A percentile compares a stretch with the other conserved stretches of the same genome.
Evolutionary conservation across 2,329 filamentous ascomycete species (phyloP).

Genomic region (Neofusicoccum ribis): DNA sequence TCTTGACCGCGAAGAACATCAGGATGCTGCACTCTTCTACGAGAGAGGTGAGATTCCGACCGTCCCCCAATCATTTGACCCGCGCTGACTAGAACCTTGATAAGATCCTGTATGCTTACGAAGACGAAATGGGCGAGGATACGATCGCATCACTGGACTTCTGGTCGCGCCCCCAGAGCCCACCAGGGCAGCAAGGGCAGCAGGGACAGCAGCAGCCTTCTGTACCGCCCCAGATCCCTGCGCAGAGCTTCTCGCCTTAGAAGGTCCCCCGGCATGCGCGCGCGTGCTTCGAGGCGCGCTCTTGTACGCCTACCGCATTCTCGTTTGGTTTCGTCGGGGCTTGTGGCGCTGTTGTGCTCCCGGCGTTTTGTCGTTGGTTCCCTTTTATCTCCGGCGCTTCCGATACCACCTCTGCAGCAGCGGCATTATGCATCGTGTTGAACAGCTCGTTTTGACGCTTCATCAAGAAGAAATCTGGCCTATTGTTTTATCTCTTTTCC

Average conservation of each 20-base stretch:
- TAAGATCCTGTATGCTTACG: constrained; percentile 95
- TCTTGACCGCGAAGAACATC: constrained; percentile 94
- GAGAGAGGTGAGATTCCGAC: constrained; percentile 71
- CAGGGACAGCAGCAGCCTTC: constrained; percentile 14
- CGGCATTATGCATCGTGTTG: constrained; percentile 18
- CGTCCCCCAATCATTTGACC: background rate
- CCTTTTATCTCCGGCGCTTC: constrained; percentile 16
- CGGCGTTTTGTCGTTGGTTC: constrained; percentile 12
- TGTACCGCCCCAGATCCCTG: constrained; percentile 16
- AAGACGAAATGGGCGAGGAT: constrained; percentile 92
- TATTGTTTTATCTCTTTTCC: constrained; percentile 4
- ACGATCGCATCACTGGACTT: constrained; percentile 95
- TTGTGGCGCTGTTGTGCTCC: constrained; percentile 8
- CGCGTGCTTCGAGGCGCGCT: background rate
- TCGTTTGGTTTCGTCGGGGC: constrained; percentile 14
- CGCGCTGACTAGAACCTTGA: background rate
- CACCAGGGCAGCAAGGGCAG: background rate
- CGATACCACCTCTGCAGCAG: constrained; percentile 18
- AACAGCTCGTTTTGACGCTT: constrained; percentile 5
- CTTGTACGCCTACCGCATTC: constrained; percentile 7
- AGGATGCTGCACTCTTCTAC: constrained; percentile 97
- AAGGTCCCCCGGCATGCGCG: constrained; percentile 5
- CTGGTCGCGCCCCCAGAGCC: constrained; percentile 59
- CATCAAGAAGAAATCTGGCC: constrained; percentile 9
- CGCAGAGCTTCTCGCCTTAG: constrained; percentile 19